Base-by-base conservation (phyloP, 1,139 yeast genomes). In the Saccharomyces hybrid region DNA sequence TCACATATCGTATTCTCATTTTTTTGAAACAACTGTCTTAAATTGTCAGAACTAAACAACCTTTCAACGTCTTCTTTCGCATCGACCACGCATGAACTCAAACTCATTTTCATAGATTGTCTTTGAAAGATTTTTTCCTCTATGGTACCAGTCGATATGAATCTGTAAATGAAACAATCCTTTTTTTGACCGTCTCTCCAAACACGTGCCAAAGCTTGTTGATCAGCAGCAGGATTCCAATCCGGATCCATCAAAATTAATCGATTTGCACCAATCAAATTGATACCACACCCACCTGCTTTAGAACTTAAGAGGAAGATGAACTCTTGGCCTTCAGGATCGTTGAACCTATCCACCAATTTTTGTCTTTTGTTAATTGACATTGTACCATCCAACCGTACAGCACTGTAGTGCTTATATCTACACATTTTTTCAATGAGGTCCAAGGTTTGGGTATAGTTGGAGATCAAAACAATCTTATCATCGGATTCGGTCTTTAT, bases 171-270 rank as follows among this genome's bases (percentile, higher is more conserved):
- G 66, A 86, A 93, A 73, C 99, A 93, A 70, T 88, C 96, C 71
- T 93, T 93, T 77, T 88, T 91, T 67, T 93, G 99, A 0, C 99
- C 99, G 73, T 93, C 99, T 76, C 99, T 85, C 99, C 99, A 93
- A 3, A 93, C 96, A 70, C 99, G 81, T 0, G 99, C 99, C 57
- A 93, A 76, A 0, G 99, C 99, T 72, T 93, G 99, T 69, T 93
- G 99, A 68, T 93, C 99, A 2, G 97, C 87, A 0, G 99, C 99
- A 0, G 99, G 99, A 64, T 93, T 93, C 99, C 99, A 93, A 70
- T 95, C 99, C 0, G 99, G 99, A 68, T 93, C 99, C 64, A 93
- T 77, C 54, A 93, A 75, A 31, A 93, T 82, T 58, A 93, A 76
- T 58, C 99, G 77, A 64, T 95, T 93, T 8, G 99, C 99, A 8